Evolutionary conservation across 192 early-diverging fungal genomes (phyloP).

Genomic region (Jimgerdemannia flammicorona): DNA sequence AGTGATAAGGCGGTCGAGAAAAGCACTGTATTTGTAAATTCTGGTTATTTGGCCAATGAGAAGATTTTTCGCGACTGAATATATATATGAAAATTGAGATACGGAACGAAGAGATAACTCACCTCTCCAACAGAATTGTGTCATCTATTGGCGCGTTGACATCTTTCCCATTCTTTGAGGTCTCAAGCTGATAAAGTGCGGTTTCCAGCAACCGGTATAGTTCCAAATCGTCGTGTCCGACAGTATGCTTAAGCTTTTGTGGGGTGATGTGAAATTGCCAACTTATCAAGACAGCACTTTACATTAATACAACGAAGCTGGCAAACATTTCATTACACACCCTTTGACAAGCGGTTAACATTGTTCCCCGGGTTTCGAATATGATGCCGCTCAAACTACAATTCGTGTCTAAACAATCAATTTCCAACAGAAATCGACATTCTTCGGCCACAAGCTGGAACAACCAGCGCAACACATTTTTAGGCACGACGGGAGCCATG

Average conservation of each 20-base stretch:
- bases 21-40: background rate
- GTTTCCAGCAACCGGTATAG: background rate
- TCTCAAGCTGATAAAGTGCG: background rate
- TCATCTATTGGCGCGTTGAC: background rate
- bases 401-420: too few species aligned
- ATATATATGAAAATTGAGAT: background rate
- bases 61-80: background rate
- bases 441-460: background rate
- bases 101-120: background rate
- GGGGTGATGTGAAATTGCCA: too few species aligned
- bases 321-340: background rate
- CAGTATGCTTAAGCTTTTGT: background rate
- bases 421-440: background rate
- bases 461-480: background rate
- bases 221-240: background rate
- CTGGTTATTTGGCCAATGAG: background rate
- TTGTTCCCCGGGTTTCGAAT: background rate
- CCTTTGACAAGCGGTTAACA: background rate
- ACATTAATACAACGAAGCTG: too few species aligned
- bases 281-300: too few species aligned
- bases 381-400: background rate
- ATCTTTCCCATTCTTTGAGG: background rate
- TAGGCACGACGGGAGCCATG: background rate
- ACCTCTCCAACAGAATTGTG: background rate
- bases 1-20: background rate